Conservation (phyloP, 2,329 filamentous ascomycete genomes). For the Fusarium veterinarium region DNA sequence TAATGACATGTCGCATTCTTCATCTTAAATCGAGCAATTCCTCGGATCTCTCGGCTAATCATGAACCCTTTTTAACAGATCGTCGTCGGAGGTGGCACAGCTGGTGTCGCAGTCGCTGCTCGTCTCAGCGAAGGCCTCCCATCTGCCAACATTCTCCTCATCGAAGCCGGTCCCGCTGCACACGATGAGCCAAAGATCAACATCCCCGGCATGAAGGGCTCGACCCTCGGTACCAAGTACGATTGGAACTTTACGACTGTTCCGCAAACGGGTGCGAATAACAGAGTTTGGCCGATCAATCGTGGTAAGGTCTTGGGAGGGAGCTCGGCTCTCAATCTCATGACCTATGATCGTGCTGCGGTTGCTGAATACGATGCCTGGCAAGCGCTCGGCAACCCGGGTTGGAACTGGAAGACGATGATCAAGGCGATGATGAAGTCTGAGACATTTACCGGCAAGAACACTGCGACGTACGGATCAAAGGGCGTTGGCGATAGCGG, state of each 20-base stretch:
- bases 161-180: conserved; percentile 14
- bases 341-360: conserved; percentile 47
- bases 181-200: conserved; percentile 22
- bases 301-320: conserved; percentile 47
- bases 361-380: conserved; percentile 49
- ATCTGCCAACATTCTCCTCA: conserved; percentile 24
- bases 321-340: conserved; percentile 47
- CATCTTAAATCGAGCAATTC: neutral
- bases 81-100: conserved; percentile 48
- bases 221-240: conserved; percentile 44
- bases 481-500: conserved; percentile 37
- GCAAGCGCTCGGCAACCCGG: conserved; percentile 51
- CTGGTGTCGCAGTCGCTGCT: conserved; percentile 47
- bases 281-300: conserved; percentile 35
- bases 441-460: conserved; percentile 38
- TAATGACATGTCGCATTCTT: neutral
- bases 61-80: conserved; percentile 14
- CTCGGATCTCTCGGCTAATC: neutral
- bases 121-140: conserved; percentile 44
- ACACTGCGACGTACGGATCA: conserved; percentile 37
- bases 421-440: conserved; percentile 27
- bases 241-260: conserved; percentile 46
- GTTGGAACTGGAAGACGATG: conserved; percentile 51
- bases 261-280: conserved; percentile 40
- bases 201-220: conserved; percentile 13